Base-by-base conservation (phyloP, 2,329 filamentous ascomycete species). In the Neodidymelliopsis sp. region DNA sequence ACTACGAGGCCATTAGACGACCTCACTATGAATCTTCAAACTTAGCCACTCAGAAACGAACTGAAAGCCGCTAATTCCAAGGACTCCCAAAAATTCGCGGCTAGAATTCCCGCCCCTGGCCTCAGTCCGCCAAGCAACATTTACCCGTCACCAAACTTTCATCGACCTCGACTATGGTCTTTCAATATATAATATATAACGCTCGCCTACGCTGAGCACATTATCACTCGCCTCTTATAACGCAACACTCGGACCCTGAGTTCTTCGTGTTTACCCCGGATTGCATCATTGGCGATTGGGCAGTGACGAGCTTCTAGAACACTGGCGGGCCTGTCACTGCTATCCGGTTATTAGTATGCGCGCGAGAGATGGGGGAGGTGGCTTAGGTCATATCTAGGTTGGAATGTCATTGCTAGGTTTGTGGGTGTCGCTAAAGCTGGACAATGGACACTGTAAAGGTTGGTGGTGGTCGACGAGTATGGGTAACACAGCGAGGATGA, bases 101-200 rank as follows among this genome's bases (percentile, higher is more conserved):
- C n/a, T n/a, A n/a, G n/a, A n/a, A n/a, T n/a, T n/a, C n/a, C n/a
- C 18, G 37, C 12, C 41, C 41, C 33, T 44, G 41, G 37, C 18
- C 41, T 33, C 37, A 31, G 41, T 37, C 34, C 41, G 41, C 41
- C 41, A 19, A 44, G 41, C 41, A 18, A 24, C 25, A 44, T 37
- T 44, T 44, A 44, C 41, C 41, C 41, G 41, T 25, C 24, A 37
- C 31, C 41, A 37, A 20, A 42, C 20, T 27, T 16, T 27, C 22
- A 37, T 43, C 16, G 54, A 55, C 54, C 56, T 59, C 51, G 54
- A 55, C 43, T 49, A 25, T 35, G 27, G 54, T 49, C 54, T 49
- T 52, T 16, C 49, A 59, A 59, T 59, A 25, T 59, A 57, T 53
- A 46, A 49, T 56, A 59, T 57, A 57, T 20, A 24, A 44, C 19